A percentile compares a stretch with the other conserved stretches of the same genome.
Conservation (phyloP, 306 rosid genomes). For the Styphnolobium japonicum region DNA sequence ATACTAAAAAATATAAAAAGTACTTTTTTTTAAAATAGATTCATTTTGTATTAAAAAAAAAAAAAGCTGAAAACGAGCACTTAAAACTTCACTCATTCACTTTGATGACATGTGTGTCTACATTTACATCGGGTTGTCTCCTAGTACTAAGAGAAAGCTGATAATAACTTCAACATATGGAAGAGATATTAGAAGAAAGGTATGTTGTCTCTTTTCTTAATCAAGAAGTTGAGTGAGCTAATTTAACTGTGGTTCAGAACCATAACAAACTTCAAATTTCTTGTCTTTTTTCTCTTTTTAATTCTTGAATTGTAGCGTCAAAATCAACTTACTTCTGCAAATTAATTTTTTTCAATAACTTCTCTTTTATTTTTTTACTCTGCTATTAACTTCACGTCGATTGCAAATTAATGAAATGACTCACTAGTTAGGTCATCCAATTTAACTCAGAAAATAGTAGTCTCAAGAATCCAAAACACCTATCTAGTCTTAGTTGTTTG, state of each 20-base stretch:
- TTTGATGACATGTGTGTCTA: no score
- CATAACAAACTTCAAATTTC: not conserved
- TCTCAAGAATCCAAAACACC: conserved; percentile 2
- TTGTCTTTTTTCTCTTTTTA: no score
- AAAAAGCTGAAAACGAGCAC: no score
- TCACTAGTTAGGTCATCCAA: conserved; percentile 11
- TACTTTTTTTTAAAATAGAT: no score
- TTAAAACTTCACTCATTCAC: no score
- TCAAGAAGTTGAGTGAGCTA: not conserved
- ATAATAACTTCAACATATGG: no score
- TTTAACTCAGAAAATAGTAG: not conserved
- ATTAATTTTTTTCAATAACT: not conserved
- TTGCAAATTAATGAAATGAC: not conserved
- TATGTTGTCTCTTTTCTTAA: not conserved
- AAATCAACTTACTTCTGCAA: not conserved
- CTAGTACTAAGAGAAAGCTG: no score
- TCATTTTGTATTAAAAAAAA: no score
- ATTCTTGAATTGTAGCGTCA: no score
- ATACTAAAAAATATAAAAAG: no score
- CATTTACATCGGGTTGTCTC: no score
- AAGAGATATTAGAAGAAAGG: not conserved
- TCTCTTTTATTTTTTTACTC: not conserved
- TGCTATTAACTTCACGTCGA: not conserved
- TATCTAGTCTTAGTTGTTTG: not conserved
- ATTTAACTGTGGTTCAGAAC: not conserved